phyloP scores from a whole-genome alignment of 2,329 filamentous ascomycete genomes.

The Paraphoma sp. region DNA sequence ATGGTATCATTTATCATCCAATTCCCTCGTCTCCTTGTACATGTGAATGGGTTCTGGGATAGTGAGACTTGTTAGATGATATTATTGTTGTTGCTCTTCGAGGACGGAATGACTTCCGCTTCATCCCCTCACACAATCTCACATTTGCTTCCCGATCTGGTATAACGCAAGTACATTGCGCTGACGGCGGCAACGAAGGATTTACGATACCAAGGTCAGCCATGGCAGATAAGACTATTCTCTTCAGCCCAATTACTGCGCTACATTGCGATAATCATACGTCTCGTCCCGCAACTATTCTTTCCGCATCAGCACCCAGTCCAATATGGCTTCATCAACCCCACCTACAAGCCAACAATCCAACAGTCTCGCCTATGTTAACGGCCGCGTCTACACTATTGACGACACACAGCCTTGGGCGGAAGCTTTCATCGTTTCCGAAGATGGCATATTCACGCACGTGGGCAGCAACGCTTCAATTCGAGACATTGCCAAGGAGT shows the following conservation, averaged over 20 bases:
- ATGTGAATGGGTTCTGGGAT: too few relatives aligned
- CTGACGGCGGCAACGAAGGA: background rate
- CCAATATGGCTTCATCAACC: background rate
- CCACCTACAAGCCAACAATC: background rate
- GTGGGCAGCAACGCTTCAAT: slow-evolving; percentile 36
- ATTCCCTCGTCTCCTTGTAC: too few relatives aligned
- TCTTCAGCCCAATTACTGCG: background rate
- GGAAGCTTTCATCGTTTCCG: slow-evolving; percentile 40
- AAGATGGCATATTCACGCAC: slow-evolving; percentile 28
- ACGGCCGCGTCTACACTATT: slow-evolving; percentile 42
- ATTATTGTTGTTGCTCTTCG: too few relatives aligned
- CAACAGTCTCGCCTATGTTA: slow-evolving; percentile 26
- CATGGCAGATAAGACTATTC: background rate
- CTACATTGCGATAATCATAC: background rate
- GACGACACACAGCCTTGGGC: slow-evolving; percentile 20
- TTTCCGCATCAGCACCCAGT: background rate
- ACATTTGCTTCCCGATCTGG: background rate
- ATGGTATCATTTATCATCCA: background rate
- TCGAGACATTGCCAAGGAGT: slow-evolving; percentile 14
- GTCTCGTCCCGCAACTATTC: background rate
- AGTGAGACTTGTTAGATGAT: too few relatives aligned
- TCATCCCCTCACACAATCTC: background rate
- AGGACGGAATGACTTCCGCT: too few relatives aligned
- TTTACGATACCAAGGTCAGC: background rate
- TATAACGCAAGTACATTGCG: background rate